phyloP scores from a whole-genome alignment of 371 early-diverging fungal species.

The Actinomucor elegans region DNA sequence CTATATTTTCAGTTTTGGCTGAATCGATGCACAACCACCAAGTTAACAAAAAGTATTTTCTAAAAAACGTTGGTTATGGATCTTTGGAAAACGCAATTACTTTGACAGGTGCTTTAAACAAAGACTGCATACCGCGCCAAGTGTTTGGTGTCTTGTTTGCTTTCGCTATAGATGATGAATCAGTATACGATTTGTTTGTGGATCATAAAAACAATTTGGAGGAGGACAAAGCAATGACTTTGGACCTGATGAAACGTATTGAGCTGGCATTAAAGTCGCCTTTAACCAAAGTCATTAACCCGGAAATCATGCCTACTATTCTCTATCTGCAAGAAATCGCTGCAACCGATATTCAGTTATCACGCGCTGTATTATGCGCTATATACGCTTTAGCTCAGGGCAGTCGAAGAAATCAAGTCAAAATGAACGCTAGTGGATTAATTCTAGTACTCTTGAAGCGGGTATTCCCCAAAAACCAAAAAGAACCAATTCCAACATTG shows the following conservation, averaged over 20 bases:
- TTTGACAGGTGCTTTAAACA: constrained; percentile 57
- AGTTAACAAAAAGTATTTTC: constrained; percentile 54
- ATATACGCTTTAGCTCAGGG: constrained; percentile 52
- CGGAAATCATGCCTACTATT: constrained; percentile 58
- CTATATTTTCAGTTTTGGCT: constrained; percentile 55
- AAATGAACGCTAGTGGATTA: constrained; percentile 60
- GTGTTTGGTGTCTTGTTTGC: constrained; percentile 65
- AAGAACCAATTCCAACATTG: neutral
- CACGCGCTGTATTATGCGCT: constrained; percentile 45
- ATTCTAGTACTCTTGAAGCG: constrained; percentile 52
- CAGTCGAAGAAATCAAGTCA: constrained; percentile 64
- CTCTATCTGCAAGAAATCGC: constrained; percentile 41
- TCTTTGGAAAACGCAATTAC: constrained; percentile 62
- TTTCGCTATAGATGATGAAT: constrained; percentile 59
- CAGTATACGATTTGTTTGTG: constrained; percentile 46
- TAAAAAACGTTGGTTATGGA: constrained; percentile 54
- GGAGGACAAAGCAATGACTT: neutral
- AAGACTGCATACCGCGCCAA: constrained; percentile 32
- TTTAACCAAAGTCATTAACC: constrained; percentile 42
- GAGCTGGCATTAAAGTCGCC: constrained; percentile 29
- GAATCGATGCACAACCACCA: constrained; percentile 62
- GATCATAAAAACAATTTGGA: constrained; percentile 4
- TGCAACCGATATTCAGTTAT: constrained; percentile 34
- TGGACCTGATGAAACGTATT: constrained; percentile 8
- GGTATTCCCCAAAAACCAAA: constrained; percentile 2